phyloP scores from a whole-genome alignment of 768 basidiomycete genomes.

The Xerocomus potaroensis region DNA sequence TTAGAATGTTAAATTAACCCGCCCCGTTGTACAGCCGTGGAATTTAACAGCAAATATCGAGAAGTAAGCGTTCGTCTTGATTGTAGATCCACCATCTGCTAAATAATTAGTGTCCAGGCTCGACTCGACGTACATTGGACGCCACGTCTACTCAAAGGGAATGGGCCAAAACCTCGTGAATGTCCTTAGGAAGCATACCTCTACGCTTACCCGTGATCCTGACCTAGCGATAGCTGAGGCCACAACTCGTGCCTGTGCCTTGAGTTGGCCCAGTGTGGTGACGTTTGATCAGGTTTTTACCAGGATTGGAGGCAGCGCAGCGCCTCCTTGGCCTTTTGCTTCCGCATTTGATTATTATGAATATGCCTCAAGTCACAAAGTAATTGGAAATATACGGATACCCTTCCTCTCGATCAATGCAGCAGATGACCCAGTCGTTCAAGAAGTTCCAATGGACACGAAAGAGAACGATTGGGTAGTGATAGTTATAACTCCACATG shows the following conservation, averaged over 20 bases:
- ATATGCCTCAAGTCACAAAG: constrained; percentile 56
- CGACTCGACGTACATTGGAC: constrained; percentile 49
- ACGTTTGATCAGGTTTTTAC: constrained; percentile 64
- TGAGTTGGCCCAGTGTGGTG: constrained; percentile 51
- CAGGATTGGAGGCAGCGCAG: constrained; percentile 63
- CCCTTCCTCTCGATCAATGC: constrained; percentile 77
- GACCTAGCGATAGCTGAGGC: constrained; percentile 49
- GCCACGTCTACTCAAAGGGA: constrained; percentile 67
- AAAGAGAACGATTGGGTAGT: constrained; percentile 51
- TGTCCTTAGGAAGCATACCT: constrained; percentile 49
- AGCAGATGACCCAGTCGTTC: constrained; percentile 73
- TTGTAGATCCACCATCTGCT: constrained; percentile 6
- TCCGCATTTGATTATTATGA: constrained; percentile 45
- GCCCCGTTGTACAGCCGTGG: constrained; percentile 42
- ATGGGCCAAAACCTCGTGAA: constrained; percentile 73
- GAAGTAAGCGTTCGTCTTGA: constrained; percentile 25
- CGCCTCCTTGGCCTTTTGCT: constrained; percentile 49
- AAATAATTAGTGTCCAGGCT: constrained; percentile 43
- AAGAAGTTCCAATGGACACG: constrained; percentile 53
- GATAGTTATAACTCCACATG: constrained; percentile 57
- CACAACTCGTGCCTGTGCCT: constrained; percentile 39
- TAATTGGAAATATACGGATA: constrained; percentile 55
- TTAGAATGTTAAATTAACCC: constrained; percentile 9
- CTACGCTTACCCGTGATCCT: constrained; percentile 45
- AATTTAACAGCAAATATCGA: constrained; percentile 36